Evolutionary conservation across 768 basidiomycete species (phyloP), one percentile per base, ranked within the genome.

Genomic region (Termitomyces sp.): DNA sequence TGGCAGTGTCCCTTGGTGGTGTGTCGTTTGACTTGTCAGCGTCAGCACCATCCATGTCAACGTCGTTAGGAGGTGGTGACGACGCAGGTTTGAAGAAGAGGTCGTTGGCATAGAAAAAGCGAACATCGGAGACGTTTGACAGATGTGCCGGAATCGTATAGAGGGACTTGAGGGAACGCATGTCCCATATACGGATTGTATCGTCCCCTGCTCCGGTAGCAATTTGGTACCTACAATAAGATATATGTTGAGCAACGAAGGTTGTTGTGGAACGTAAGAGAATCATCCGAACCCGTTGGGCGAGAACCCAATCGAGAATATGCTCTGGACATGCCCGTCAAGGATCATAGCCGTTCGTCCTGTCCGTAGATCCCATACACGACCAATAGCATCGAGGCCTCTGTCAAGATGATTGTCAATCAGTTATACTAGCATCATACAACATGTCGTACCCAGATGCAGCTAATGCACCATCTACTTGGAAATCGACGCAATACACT

Each of bases 121-220:
- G 88, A 44, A 99, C 81, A 65, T 99, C 97, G 16, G 95, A 90
- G 52, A 98, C 90, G 68, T 95, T 96, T 55, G 91, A 94, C 36
- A 88, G 81, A 76, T 99, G 97, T 0, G 94, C 97, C 2, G 96
- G 95, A 63, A 98, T 97, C 42, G 93, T 98, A 71, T 97, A 94
- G 12, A 94, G 74, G n/a, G 93, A 86, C 63, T 88, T 93, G 32
- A 97, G 80, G 16, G 91, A 89, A 39, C 97, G 88, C 76, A 98
- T 86, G 74, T 99, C 97, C 97, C 97, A 99, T 78, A 98, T 92
- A 48, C 95, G 89, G 66, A 99, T 90, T 0, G 97, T 97, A 68
- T 98, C 97, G 71, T 99, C 97, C 46, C 92, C 94, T 4, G 94
- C 88, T 37, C 96, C 97, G 0, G 97, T 97, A 31, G 95, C 97